Percentiles rank a stretch among this genome's conserved stretches.
phyloP scores from a whole-genome alignment of 148 eudicot genomes.

The Camellia japonica region DNA sequence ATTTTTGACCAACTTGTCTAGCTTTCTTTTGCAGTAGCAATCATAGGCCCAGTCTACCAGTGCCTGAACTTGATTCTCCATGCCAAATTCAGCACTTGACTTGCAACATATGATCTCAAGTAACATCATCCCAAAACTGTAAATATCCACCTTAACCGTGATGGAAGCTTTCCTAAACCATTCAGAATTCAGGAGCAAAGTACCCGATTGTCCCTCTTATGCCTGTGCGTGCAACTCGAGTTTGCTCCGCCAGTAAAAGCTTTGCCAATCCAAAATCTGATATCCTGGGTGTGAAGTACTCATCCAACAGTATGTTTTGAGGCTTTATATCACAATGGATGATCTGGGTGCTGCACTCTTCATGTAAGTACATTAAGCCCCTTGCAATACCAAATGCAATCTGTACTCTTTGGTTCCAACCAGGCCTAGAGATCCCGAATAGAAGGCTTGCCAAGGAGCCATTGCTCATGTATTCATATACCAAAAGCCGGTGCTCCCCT shows the following conservation, averaged over 20 bases:
- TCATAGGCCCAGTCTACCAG: constrained; percentile 24
- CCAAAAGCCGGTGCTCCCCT: no score
- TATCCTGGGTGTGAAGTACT: constrained; percentile 25
- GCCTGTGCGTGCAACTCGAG: constrained; percentile 21
- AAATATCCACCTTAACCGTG: constrained; percentile 31
- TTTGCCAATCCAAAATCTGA: constrained; percentile 44
- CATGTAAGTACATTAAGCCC: constrained; percentile 26
- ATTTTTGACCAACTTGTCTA: constrained; percentile 20
- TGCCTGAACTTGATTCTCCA: constrained; percentile 19
- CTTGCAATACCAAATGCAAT: no score
- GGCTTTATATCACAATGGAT: constrained; percentile 49
- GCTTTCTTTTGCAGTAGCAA: constrained; percentile 15
- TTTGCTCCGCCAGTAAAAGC: constrained; percentile 32
- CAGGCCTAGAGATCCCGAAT: no score
- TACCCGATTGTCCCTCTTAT: constrained; percentile 43
- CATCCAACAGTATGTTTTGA: constrained; percentile 35
- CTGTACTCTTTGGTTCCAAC: no score
- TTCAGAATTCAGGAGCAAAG: constrained; percentile 43
- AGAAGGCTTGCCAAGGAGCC: no score
- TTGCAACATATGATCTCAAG: constrained; percentile 34
- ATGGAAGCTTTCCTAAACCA: constrained; percentile 32
- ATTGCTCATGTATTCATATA: no score
- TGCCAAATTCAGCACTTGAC: constrained; percentile 15
- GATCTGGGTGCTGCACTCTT: constrained; percentile 34
- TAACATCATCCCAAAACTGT: constrained; percentile 31